phyloP scores from a whole-genome alignment of 371 early-diverging fungal genomes.

The Circinella minor region DNA sequence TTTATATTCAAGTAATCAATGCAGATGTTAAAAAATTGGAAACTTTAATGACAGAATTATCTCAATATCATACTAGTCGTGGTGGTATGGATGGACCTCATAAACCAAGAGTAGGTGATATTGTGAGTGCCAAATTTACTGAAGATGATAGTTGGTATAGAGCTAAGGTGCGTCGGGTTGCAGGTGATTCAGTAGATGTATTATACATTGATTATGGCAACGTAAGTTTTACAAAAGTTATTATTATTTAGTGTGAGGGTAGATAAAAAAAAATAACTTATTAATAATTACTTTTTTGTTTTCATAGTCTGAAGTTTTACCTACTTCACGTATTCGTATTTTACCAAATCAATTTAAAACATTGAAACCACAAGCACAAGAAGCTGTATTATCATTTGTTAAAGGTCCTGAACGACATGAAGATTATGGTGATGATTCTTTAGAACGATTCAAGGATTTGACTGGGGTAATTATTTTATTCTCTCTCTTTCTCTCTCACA shows the following conservation, averaged over 20 bases:
- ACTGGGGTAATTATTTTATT: conserved; percentile 31
- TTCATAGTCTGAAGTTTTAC: conserved; percentile 63
- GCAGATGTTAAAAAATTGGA: conserved; percentile 78
- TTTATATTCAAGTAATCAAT: conserved; percentile 82
- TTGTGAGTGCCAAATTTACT: conserved; percentile 84
- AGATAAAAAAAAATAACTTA: too few species aligned
- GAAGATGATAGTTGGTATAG: conserved; percentile 92
- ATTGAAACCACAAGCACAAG: conserved; percentile 81
- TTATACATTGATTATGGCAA: conserved; percentile 95
- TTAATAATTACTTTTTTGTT: too few species aligned
- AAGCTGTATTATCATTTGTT: conserved; percentile 85
- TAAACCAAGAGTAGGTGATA: conserved; percentile 74
- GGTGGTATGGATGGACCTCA: conserved; percentile 25
- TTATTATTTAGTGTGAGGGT: not conserved
- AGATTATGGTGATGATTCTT: conserved; percentile 83
- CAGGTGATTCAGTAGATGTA: conserved; percentile 73
- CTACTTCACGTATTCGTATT: conserved; percentile 63
- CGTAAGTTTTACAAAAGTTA: conserved; percentile 47
- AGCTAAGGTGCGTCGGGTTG: conserved; percentile 77
- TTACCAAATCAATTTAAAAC: conserved; percentile 67
- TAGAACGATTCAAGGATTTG: conserved; percentile 68
- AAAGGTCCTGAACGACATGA: conserved; percentile 64
- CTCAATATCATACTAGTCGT: conserved; percentile 60
- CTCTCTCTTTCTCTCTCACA: too few species aligned
- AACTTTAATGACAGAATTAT: conserved; percentile 81